Evolutionary conservation across 73 alveolate genomes (phyloP), one percentile per base, ranked within the genome.

Genomic region (Paramecium biaurelia): DNA sequence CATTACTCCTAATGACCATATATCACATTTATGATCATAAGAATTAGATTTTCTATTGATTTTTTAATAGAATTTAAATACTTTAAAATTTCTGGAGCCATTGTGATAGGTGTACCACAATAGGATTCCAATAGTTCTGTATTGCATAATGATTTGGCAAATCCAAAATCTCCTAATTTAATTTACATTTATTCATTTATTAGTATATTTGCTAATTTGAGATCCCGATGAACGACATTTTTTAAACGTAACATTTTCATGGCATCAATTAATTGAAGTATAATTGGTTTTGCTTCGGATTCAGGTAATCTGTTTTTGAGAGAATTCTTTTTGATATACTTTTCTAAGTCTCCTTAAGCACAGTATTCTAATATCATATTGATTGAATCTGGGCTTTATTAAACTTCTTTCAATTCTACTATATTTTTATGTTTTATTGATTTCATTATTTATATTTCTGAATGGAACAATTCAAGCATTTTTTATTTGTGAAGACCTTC

Each of bases 31-130:
- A 11, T 76, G 41, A 53, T 89, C 85, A 38, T 93, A 93, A 9
- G 79, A 49, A 32, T 74, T 88, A 42, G 74, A 43, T 37, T 84
- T 92, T 72, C 86, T 72, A 72, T 11, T 15, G 6, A 53, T 53
- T 0, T n/a, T 15, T 14, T 72, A 21, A 35, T 72, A 72, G 58
- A 38, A 32, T 72, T 72, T 32, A 53, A 7, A 15, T 72, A 72
- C 86, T 72, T 72, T 47, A 93, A 42, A 12, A 96, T 96, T 95
- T 96, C 98, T 32, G 98, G 98, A 30, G 97, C 96, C 98, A 96
- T 96, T 68, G 95, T 94, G 56, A 93, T 92, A 11, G 98, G 98
- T 15, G 98, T 89, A 4, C 98, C 98, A 74, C 92, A 87, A 34
- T 89, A 89, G 8, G 92, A 70, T 70, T 70, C 32, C 30, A 89